phyloP scores from a whole-genome alignment of 805 yeast genomes.

The Sungouiella blattae region DNA sequence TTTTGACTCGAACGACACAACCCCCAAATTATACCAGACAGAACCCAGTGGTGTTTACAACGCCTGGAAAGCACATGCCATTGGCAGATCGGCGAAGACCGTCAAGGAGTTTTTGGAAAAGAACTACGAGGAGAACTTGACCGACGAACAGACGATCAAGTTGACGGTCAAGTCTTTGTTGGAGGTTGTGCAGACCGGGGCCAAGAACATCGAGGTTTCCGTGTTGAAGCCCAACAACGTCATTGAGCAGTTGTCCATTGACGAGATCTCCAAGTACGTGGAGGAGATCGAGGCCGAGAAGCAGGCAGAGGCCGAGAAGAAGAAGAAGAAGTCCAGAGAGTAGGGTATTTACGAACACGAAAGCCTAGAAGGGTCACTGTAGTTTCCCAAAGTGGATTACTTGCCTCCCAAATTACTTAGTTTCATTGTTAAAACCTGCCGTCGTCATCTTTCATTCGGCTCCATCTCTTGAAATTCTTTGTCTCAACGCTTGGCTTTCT shows the following conservation, averaged over 20 bases:
- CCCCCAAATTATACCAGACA: slow-evolving; percentile 85
- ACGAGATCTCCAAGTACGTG: slow-evolving; percentile 71
- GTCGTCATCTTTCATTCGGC: no score
- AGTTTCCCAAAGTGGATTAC: no score
- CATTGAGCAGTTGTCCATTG: slow-evolving; percentile 59
- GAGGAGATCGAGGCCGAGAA: slow-evolving; percentile 85
- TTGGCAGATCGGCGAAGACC: slow-evolving; percentile 92
- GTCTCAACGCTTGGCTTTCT: slow-evolving; percentile 20
- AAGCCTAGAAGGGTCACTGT: no score
- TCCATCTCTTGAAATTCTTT: no score
- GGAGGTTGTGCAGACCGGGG: slow-evolving; percentile 98
- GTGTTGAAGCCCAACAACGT: slow-evolving; percentile 70
- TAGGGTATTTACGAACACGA: no score
- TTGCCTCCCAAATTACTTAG: no score
- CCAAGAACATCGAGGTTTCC: slow-evolving; percentile 91
- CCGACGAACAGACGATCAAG: slow-evolving; percentile 68
- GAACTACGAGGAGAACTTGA: slow-evolving; percentile 63
- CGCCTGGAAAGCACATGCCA: slow-evolving; percentile 97
- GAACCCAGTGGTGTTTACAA: slow-evolving; percentile 97
- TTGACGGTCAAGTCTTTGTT: slow-evolving; percentile 82
- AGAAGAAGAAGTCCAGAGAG: slow-evolving; percentile 39
- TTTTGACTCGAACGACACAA: slow-evolving; percentile 78
- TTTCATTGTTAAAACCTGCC: no score
- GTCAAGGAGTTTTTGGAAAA: slow-evolving; percentile 94
- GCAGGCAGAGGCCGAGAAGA: slow-evolving; percentile 76